Evolutionary conservation across 2,329 filamentous ascomycete genomes (phyloP).

Genomic region (Aspergillus oerlinghausenensis): DNA sequence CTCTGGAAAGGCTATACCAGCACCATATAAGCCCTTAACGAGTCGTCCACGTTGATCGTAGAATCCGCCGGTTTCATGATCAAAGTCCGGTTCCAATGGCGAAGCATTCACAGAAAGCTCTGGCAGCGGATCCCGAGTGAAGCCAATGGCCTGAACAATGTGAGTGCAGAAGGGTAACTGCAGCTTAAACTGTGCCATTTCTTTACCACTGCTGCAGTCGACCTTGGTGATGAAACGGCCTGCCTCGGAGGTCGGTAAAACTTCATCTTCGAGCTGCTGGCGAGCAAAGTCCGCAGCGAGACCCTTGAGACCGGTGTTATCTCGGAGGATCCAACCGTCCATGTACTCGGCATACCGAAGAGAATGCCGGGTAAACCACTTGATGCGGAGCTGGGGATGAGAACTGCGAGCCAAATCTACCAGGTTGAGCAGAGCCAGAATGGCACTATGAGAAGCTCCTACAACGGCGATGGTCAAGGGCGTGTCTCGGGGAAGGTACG

Average conservation of each 20-base stretch:
- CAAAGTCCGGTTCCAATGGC: conserved; percentile 24
- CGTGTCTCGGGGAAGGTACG: conserved; percentile 34
- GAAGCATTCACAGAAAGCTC: conserved; percentile 35
- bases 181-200: conserved; percentile 44
- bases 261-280: conserved; percentile 53
- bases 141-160: conserved; percentile 58
- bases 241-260: conserved; percentile 43
- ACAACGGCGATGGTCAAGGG: conserved; percentile 51
- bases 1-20: conserved; percentile 62
- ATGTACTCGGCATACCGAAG: conserved; percentile 59
- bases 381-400: conserved; percentile 52
- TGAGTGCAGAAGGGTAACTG: conserved; percentile 49
- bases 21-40: conserved; percentile 54
- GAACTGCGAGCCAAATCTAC: conserved; percentile 49
- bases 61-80: conserved; percentile 43
- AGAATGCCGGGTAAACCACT: conserved; percentile 59
- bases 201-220: conserved; percentile 40
- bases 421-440: conserved; percentile 59
- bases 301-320: conserved; percentile 64
- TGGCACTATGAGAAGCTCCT: conserved; percentile 60
- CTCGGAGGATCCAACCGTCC: conserved; percentile 60
- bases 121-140: conserved; percentile 49
- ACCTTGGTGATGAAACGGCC: conserved; percentile 46
- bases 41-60: conserved; percentile 39
- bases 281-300: conserved; percentile 57